Evolutionary conservation across 2,329 filamentous ascomycete genomes (phyloP), one percentile per base, ranked within the genome.

Genomic region (Pyrenophora teres): DNA sequence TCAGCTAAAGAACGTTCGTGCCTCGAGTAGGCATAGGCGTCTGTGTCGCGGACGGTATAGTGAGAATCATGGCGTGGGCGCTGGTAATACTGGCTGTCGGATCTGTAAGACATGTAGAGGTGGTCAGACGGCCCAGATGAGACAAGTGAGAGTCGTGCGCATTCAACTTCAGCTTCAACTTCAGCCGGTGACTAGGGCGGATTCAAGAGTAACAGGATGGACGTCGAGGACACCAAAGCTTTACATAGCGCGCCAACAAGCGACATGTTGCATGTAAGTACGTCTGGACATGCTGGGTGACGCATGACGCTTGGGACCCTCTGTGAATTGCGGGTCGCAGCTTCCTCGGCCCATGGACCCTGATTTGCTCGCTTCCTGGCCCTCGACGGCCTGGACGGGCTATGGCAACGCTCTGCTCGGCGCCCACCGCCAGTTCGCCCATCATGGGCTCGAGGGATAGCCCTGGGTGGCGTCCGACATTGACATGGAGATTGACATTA

Each of bases 21-120:
- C 58, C 59, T 58, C 39, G 59, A 50, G 50, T 62, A 64, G 37
- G 54, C 52, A 36, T 65, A 64, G 37, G 54, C 50, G 36, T 63
- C 61, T 49, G 57, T 39, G 54, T 67, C 65, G 54, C 65, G 65
- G 64, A 59, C 25, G 44, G 40, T 50, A 53, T 64, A 62, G 50
- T 67, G 61, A 37, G 60, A 56, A 43, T 68, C 62, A 61, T 65
- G 65, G 45, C 60, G 64, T 38, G 57, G 50, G 37, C 53, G 57
- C 40, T 62, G 54, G 42, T 62, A 42, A 49, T 61, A 54, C 42
- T 50, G 58, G 60, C 58, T 52, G 59, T 67, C 58, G 62, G 68
- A 52, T 67, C 67, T 47, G 56, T 58, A 60, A 62, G 63, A 62
- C 63, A 65, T 65, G 54, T 37, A 52, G 41, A 16, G 44, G 31